A percentile compares a stretch with the other conserved stretches of the same genome.
Conservation (phyloP, 1,139 yeast genomes). For the Debaryomyces udenii region DNA sequence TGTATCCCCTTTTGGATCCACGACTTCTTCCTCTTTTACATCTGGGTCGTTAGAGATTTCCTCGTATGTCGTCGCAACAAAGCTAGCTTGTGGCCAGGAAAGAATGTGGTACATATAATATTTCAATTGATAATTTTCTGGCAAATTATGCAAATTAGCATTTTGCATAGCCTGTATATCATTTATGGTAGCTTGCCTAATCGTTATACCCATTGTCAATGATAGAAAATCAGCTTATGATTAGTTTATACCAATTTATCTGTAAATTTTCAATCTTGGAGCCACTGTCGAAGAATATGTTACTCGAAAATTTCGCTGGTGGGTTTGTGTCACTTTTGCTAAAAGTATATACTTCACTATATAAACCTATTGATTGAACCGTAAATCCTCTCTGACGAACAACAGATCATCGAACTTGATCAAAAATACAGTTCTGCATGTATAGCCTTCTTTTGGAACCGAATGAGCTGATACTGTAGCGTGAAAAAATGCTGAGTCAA, state of each 20-base stretch:
- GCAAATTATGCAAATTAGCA: slow-evolving; percentile 89
- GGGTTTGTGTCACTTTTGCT: slow-evolving; percentile 5
- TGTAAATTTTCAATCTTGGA: slow-evolving; percentile 3
- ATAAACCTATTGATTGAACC: slow-evolving; percentile 13
- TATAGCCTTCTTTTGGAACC: slow-evolving; percentile 64
- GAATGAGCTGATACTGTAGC: slow-evolving; percentile 90
- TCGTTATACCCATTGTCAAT: slow-evolving; percentile 71
- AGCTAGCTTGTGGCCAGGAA: slow-evolving; percentile 98
- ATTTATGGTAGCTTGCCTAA: slow-evolving; percentile 82
- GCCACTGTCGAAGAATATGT: slow-evolving; percentile 5
- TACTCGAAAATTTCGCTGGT: not conserved
- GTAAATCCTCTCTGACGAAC: slow-evolving; percentile 53
- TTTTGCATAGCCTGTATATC: slow-evolving; percentile 96
- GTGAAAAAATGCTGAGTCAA: slow-evolving; percentile 77
- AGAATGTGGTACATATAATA: slow-evolving; percentile 91
- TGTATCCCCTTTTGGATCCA: slow-evolving; percentile 54
- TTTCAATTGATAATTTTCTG: slow-evolving; percentile 91
- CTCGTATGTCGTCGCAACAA: slow-evolving; percentile 82
- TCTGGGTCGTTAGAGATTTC: slow-evolving; percentile 35
- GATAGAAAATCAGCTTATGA: not conserved
- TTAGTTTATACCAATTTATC: not conserved
- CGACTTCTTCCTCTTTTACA: slow-evolving; percentile 29
- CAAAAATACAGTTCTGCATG: slow-evolving; percentile 79
- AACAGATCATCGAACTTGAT: slow-evolving; percentile 72
- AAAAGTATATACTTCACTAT: slow-evolving; percentile 1